These are phyloP conservation scores for Hymenotorrendiella dingleyae DNA, from an alignment of 2,329 filamentous ascomycete species.

Conservation along the genomic window DNA sequence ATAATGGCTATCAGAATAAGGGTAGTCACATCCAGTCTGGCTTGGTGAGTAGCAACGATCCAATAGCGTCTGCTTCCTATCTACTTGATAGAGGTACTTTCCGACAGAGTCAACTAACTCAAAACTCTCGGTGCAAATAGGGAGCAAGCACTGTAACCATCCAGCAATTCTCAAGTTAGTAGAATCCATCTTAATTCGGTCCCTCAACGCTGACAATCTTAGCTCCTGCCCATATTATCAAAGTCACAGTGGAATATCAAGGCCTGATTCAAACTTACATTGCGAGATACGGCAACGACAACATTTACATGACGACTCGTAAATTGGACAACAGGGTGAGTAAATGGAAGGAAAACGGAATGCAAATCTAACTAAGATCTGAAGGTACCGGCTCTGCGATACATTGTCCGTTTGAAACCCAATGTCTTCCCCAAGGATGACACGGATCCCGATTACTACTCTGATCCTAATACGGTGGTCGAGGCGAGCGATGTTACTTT, in stretches of 20 bases:
- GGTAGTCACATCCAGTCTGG: background rate
- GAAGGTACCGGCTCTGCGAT: slow-evolving; percentile 11
- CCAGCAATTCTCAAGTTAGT: background rate
- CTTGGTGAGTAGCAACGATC: too few species aligned
- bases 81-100: too few species aligned
- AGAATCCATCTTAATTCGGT: background rate
- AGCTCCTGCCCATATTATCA: slow-evolving; percentile 29
- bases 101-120: too few species aligned
- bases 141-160: background rate
- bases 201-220: background rate
- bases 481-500: slow-evolving; percentile 7
- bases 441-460: slow-evolving; percentile 10
- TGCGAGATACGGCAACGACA: slow-evolving; percentile 33
- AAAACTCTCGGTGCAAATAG: too few species aligned
- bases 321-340: slow-evolving; percentile 17
- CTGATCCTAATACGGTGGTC: slow-evolving; percentile 1
- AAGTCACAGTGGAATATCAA: slow-evolving; percentile 32
- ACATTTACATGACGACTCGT: slow-evolving; percentile 39
- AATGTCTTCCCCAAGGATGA: slow-evolving; percentile 6
- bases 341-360: too few species aligned
- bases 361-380: too few species aligned
- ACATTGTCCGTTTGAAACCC: slow-evolving; percentile 8
- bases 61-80: too few species aligned
- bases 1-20: background rate
- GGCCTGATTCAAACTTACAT: slow-evolving; percentile 33